A percentile compares a stretch with the other conserved stretches of the same genome.
These are phyloP conservation scores for Apophysomyces trapeziformis DNA, from an alignment of 371 early-diverging fungal species.

Conservation along the genomic window DNA sequence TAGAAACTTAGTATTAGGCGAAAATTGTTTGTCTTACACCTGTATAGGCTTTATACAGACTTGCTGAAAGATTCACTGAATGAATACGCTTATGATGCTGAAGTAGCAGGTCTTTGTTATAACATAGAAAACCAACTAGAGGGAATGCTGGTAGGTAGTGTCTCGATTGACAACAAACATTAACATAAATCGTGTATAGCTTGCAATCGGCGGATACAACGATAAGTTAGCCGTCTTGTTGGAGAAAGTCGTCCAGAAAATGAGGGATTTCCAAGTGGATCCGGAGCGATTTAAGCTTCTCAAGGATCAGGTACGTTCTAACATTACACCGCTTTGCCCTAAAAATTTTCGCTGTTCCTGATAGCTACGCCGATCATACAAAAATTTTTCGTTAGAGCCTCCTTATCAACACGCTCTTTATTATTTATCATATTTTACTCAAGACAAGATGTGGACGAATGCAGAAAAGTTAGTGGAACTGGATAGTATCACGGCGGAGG, in stretches of 20 bases:
- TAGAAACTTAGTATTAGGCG: background rate
- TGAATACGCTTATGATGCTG: constrained; percentile 88
- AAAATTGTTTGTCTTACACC: background rate
- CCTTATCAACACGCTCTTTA: constrained; percentile 82
- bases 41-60: constrained; percentile 66
- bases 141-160: constrained; percentile 57
- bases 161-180: background rate
- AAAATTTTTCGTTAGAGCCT: constrained; percentile 74
- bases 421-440: constrained; percentile 75
- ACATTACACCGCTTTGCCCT: background rate
- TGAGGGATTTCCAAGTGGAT: constrained; percentile 69
- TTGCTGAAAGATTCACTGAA: constrained; percentile 81
- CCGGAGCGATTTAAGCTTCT: constrained; percentile 74
- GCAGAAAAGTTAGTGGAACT: constrained; percentile 74
- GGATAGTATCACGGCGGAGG: constrained; percentile 66
- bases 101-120: constrained; percentile 83
- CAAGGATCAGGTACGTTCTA: constrained; percentile 59
- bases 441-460: constrained; percentile 82
- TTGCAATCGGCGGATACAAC: constrained; percentile 82
- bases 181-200: constrained; percentile 15
- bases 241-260: constrained; percentile 69
- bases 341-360: background rate
- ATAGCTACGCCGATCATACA: constrained; percentile 66
- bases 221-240: constrained; percentile 81
- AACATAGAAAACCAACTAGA: constrained; percentile 71